A percentile compares a stretch with the other conserved stretches of the same genome.
Evolutionary conservation across 495 filamentous ascomycete genomes (phyloP).

Genomic region (Cercophora scortea): DNA sequence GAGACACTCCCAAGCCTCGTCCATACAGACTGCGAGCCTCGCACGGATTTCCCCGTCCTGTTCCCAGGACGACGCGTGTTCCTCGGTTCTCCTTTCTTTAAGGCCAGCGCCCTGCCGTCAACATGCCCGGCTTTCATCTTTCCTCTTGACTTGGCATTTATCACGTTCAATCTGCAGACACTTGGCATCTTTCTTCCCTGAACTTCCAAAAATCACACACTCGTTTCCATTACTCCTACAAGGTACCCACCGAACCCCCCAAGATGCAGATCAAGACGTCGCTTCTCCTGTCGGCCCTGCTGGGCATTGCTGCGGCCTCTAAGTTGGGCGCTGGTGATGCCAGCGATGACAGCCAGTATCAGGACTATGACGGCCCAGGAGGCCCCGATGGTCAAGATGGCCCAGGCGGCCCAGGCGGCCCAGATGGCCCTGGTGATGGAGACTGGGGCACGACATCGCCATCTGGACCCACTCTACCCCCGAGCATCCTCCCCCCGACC

Average conservation of each 20-base stretch:
- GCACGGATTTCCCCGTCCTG: too few species aligned
- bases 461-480: conserved; percentile 38
- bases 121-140: neutral
- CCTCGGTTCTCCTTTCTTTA: neutral
- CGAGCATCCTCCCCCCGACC: neutral
- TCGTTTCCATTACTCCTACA: neutral
- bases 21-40: too few species aligned
- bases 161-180: too few species aligned
- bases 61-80: too few species aligned
- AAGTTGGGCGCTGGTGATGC: neutral
- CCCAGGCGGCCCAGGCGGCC: neutral
- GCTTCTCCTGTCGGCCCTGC: conserved; percentile 18
- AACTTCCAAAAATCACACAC: neutral
- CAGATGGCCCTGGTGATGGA: neutral
- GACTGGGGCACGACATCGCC: conserved; percentile 4
- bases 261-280: conserved; percentile 19
- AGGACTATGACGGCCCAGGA: neutral
- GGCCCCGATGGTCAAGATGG: neutral
- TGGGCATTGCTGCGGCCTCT: conserved; percentile 7
- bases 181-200: too few species aligned
- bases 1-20: too few species aligned
- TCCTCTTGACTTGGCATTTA: too few species aligned
- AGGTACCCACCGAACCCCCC: neutral
- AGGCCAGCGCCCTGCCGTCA: neutral
- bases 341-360: neutral